A percentile compares a stretch with the other conserved stretches of the same genome.
Evolutionary conservation across 345 rosid species (phyloP).

Genomic region (Acer saccharum): DNA sequence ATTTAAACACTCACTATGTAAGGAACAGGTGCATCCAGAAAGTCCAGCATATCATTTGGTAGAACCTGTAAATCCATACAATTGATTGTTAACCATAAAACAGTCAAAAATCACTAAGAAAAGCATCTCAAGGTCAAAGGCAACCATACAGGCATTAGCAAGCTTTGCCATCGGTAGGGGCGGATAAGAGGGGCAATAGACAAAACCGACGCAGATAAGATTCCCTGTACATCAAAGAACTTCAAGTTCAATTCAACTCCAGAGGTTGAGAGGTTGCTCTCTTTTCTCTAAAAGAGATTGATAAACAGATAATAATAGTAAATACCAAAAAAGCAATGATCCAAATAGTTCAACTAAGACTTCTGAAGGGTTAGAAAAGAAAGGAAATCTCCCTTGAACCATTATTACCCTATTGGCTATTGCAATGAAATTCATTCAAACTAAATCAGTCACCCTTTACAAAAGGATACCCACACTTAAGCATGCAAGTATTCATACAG

Average conservation of each 20-base stretch:
- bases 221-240: constrained; percentile 54
- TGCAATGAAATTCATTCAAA: background rate
- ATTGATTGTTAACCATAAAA: constrained; percentile 17
- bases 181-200: constrained; percentile 79
- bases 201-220: constrained; percentile 80
- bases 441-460: background rate
- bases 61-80: constrained; percentile 61
- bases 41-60: constrained; percentile 95
- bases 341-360: background rate
- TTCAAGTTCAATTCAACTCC: constrained; percentile 9
- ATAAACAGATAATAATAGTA: background rate
- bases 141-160: constrained; percentile 80
- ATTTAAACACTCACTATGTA: constrained; percentile 66
- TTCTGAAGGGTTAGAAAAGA: background rate
- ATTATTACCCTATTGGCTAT: background rate
- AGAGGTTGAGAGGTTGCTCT: background rate
- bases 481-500: background rate
- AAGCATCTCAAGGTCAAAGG: background rate
- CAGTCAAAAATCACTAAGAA: background rate
- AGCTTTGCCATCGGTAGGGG: constrained; percentile 96
- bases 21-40: constrained; percentile 97
- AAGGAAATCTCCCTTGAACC: background rate
- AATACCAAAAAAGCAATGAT: background rate
- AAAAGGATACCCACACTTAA: background rate
- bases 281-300: background rate